phyloP scores from a whole-genome alignment of 2,329 filamentous ascomycete species.

The Trichoderma afroharzianum region DNA sequence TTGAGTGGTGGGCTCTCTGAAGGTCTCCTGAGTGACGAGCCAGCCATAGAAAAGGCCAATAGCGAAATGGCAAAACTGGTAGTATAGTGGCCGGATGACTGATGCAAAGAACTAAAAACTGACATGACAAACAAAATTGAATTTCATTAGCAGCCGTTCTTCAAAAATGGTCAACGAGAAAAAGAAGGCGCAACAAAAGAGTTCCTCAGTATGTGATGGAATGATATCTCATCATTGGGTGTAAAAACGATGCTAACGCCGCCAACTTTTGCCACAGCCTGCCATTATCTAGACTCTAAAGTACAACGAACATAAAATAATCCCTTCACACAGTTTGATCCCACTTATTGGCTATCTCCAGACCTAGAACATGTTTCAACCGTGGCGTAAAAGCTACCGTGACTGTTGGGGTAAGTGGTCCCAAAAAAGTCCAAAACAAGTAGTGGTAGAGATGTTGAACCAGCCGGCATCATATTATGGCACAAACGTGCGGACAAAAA shows the following conservation, averaged over 20 bases:
- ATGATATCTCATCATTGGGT: background rate
- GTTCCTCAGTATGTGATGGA: background rate
- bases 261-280: slow-evolving; percentile 24
- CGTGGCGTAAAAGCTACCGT: slow-evolving; percentile 29
- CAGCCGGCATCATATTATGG: slow-evolving; percentile 18
- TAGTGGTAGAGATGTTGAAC: slow-evolving; percentile 19
- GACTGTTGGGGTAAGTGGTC: slow-evolving; percentile 22
- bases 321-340: slow-evolving; percentile 29
- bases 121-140: background rate
- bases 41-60: slow-evolving; percentile 21
- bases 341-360: slow-evolving; percentile 33
- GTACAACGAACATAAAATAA: slow-evolving; percentile 39
- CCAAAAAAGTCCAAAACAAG: slow-evolving; percentile 20
- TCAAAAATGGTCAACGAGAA: background rate
- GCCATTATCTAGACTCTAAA: slow-evolving; percentile 34
- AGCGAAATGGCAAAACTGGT: slow-evolving; percentile 30
- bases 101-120: background rate
- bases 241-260: slow-evolving; percentile 13
- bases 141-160: background rate
- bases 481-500: slow-evolving; percentile 16
- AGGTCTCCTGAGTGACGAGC: background rate
- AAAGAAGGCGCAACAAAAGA: background rate
- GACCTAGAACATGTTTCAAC: slow-evolving; percentile 35
- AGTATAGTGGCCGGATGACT: slow-evolving; percentile 24
- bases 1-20: background rate